A percentile compares a stretch with the other conserved stretches of the same genome.
Conservation (phyloP, 306 rosid species). For the Ceratonia siliqua region DNA sequence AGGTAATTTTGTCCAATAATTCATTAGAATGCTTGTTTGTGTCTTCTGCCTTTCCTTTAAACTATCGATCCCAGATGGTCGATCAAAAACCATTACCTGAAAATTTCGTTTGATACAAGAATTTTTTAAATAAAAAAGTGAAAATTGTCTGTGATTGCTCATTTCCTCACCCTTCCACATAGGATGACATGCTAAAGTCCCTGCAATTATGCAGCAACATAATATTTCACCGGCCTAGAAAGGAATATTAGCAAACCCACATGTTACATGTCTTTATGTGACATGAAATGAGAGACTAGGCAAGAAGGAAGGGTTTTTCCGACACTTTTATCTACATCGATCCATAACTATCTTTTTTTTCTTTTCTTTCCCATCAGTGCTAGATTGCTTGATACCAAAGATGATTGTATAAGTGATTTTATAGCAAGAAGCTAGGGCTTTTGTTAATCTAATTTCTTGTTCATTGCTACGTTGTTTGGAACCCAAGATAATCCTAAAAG, state of each 20-base stretch:
- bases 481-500: neutral
- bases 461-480: neutral
- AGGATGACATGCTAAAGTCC: neutral
- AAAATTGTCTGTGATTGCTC: neutral
- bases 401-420: neutral
- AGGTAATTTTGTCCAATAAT: conserved; percentile 52
- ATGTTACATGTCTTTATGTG: neutral
- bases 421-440: neutral
- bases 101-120: neutral
- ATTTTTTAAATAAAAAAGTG: neutral
- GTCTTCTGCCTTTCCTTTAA: neutral
- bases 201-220: neutral
- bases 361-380: neutral
- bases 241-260: neutral
- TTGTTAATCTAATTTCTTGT: neutral
- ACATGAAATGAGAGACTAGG: conserved; percentile 16
- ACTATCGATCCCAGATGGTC: neutral
- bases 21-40: conserved; percentile 17
- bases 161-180: neutral
- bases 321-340: neutral
- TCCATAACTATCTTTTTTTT: neutral
- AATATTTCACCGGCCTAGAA: neutral
- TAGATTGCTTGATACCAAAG: neutral
- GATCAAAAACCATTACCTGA: neutral
- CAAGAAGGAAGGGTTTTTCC: conserved; percentile 1